Evolutionary conservation across 2,329 filamentous ascomycete genomes (phyloP).

Genomic region (Cladosporium sp.): DNA sequence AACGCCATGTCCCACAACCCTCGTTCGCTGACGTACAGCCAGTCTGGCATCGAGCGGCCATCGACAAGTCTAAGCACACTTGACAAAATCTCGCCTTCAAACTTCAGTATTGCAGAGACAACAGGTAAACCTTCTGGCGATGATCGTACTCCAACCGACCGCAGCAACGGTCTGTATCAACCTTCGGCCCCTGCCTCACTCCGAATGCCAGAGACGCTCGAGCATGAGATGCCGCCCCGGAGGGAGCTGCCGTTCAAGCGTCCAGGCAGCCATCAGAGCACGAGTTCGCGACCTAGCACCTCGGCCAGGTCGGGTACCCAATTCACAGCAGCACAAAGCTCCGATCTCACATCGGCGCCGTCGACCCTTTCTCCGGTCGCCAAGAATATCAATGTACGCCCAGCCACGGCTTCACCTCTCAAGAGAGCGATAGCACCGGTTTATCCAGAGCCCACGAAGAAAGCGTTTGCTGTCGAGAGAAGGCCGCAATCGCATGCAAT

Average conservation of each 20-base stretch:
- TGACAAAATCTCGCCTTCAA: too few relatives aligned
- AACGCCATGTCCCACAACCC: too few relatives aligned
- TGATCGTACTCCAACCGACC: too few relatives aligned
- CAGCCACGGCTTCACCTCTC: constrained; percentile 15
- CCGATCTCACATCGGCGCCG: not conserved
- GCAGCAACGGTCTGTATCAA: not conserved
- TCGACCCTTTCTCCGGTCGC: not conserved
- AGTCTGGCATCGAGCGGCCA: too few relatives aligned
- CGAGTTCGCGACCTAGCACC: constrained; percentile 18
- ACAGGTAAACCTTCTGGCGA: too few relatives aligned
- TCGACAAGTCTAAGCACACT: too few relatives aligned
- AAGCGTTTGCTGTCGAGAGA: not conserved
- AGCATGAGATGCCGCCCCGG: constrained; percentile 19
- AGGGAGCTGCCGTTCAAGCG: constrained; percentile 30
- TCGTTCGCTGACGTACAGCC: too few relatives aligned
- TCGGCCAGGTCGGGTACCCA: constrained; percentile 14
- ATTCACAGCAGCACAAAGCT: not conserved
- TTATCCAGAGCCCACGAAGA: constrained; percentile 3
- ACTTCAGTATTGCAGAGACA: too few relatives aligned
- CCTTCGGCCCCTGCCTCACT: not conserved
- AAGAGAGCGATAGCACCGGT: constrained; percentile 13
- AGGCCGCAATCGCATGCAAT: not conserved
- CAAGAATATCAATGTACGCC: not conserved
- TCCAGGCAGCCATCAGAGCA: constrained; percentile 26
- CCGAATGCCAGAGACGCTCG: constrained; percentile 13